Evolutionary conservation across 345 rosid genomes (phyloP), one percentile per base, ranked within the genome.

Genomic region (Orychophragmus violaceus): DNA sequence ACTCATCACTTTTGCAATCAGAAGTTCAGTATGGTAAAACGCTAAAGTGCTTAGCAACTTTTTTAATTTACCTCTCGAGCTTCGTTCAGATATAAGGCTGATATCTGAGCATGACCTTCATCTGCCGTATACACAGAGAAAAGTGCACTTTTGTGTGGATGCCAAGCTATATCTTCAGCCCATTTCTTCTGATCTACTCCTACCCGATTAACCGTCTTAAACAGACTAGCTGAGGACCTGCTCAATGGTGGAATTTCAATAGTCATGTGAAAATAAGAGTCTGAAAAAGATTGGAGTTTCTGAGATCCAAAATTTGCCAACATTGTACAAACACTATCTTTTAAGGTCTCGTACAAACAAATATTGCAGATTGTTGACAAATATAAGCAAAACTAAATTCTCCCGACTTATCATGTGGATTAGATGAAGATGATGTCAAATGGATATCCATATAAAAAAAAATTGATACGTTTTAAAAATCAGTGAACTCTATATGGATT

Each of bases 131-230:
- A 68, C 23, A 61, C 77, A 7, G 74, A 74, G 59, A 74, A 74
- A 28, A 74, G 74, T 54, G 68, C 51, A 74, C 37, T 68, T 58
- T 68, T 67, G 53, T 68, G 69, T 44, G 77, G 74, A 67, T 74
- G 77, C 77, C 77, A 74, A 54, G 77, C 73, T 53, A 74, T 68
- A 74, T 74, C 77, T 46, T 74, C 77, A 42, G 77, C 74, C 77
- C 77, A 74, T 74, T 57, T 68, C 53, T 27, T 74, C 54, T 74
- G 77, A 37, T 74, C 69, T 33, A 53, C 3, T 5, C 37, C 59
- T 32, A 74, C 57, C 28, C 59, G 64, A 29, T 68, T 68, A 62
- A 74, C 74, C 0, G 69, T 61, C 39, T 62, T 46, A 12, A 53
- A 44, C 22, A 55, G 27, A 46, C 53, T 61, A 42, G 77, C 59